Evolutionary conservation across 1,284 basidiomycete species (phyloP), one percentile per base, ranked within the genome.

Genomic region (Heterobasidion annosum): DNA sequence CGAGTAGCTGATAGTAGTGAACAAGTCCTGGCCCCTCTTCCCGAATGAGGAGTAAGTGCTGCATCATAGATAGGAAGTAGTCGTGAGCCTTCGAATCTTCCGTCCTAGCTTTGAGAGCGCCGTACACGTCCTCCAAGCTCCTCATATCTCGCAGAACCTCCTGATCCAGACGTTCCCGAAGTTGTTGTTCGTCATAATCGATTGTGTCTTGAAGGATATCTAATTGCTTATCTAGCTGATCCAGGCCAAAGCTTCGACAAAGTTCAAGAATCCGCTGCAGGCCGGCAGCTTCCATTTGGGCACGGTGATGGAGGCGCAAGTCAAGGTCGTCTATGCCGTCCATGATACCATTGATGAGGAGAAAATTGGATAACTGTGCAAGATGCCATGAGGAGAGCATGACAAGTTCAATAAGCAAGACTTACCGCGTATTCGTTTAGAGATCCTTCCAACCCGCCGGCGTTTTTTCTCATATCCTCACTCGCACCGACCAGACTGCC

Each of bases 401-500:
- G n/a, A n/a, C 12, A 44, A 15, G 53, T 48, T 43, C 45, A 53
- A 63, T 63, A 58, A 61, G 55, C 48, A 59, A 51, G 8, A 74
- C 85, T 67, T 62, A 95, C 88, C 65, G 88, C 86, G 62, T 93
- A 95, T 55, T 95, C 93, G 59, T 88, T 87, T 57, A 94, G 69
- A 45, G 78, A 81, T 42, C 75, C 79, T 57, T 88, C 83, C 45
- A 77, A 74, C 50, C 82, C 84, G 47, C 16, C 45, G 12, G 78
- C 82, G 48, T 76, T 74, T 52, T 60, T 65, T 61, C 81, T 83
- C 56, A 96, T 80, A 59, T 97, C 92, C 37, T 95, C 91, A 61
- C 93, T 95, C 8, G 93, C 91, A 2, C 97, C 96, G 8, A 99
- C 96, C 50, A 91, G 71, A 65, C 90, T 96, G 1, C 96, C 96